These are phyloP conservation scores for Cytospora paraplurivora DNA, from an alignment of 2,329 filamentous ascomycete species.

Conservation along the genomic window DNA sequence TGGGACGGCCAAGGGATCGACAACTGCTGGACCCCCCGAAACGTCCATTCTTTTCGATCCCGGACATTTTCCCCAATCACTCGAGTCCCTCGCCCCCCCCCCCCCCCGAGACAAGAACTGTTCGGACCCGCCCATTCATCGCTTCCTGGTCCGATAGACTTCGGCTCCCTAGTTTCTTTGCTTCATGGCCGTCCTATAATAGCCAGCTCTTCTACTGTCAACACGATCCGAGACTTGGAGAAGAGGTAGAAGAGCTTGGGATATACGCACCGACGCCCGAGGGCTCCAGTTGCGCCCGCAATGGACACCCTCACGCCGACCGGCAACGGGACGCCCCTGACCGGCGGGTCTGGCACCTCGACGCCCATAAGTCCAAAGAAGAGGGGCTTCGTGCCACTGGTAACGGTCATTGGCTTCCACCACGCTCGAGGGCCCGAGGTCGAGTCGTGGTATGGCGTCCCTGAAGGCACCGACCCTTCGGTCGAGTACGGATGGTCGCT, in stretches of 20 bases:
- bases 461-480: constrained; percentile 76
- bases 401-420: constrained; percentile 82
- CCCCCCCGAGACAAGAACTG: constrained; percentile 5
- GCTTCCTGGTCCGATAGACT: constrained; percentile 13
- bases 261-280: constrained; percentile 12
- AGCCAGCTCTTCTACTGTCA: not conserved
- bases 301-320: constrained; percentile 28
- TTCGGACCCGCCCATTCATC: constrained; percentile 13
- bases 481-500: constrained; percentile 86
- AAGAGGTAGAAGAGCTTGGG: constrained; percentile 7
- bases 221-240: not conserved
- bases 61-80: not conserved
- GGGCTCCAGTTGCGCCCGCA: constrained; percentile 11
- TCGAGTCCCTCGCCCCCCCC: not conserved
- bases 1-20: constrained; percentile 2
- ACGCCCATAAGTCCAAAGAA: constrained; percentile 28
- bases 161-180: constrained; percentile 4
- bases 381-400: constrained; percentile 63
- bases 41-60: too few relatives aligned
- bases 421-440: constrained; percentile 89
- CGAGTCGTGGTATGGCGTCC: constrained; percentile 82
- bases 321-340: constrained; percentile 21
- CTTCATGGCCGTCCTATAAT: constrained; percentile 23
- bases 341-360: constrained; percentile 20
- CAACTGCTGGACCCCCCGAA: constrained; percentile 2